Evolutionary conservation across 768 basidiomycete species (phyloP), one percentile per base, ranked within the genome.

Genomic region (Lenzites betulinus): DNA sequence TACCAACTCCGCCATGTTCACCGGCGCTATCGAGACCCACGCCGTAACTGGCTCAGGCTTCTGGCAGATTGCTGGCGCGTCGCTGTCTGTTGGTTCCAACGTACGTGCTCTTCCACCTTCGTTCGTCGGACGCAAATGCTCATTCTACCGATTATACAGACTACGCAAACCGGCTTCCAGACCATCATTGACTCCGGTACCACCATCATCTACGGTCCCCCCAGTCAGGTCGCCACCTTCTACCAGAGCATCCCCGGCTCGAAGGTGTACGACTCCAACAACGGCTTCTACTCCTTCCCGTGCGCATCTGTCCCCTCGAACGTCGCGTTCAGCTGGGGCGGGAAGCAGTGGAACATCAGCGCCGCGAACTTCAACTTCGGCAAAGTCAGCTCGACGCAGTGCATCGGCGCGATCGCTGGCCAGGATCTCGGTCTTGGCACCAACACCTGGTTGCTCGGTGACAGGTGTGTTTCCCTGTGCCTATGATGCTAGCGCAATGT

Each of bases 1-100:
- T 51, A 66, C 69, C 33, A 70, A 79, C 58, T 54, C 68, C 1
- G 60, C 70, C 35, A 72, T 72, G 33, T 77, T 71, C 67, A 71
- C 63, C 44, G 75, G 75, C 22, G 41, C 69, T 12, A 69, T 77
- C 58, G 70, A 68, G 51, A 75, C 64, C 42, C 67, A 67, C 30
- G 23, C 58, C 28, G 68, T 71, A 30, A 65, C 63, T 2, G 51
- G 64, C 41, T 59, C 58, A 59, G 70, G 54, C 46, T 72, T 69
- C 66, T 73, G 73, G 73, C 66, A 74, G 60, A 56, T 69, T 38
- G 44, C 51, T 28, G 51, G 52, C 26, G 63, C 59, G 7, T 60
- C 59, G 22, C 35, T 65, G 6, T 39, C 26, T 13, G 51, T 66
- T 6, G 63, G 65, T 20, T 49, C 36, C 8, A 63, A 51, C 25